These are phyloP conservation scores for Melampsora larici-populina DNA, from an alignment of 1,284 basidiomycete genomes.

Conservation along the genomic window DNA sequence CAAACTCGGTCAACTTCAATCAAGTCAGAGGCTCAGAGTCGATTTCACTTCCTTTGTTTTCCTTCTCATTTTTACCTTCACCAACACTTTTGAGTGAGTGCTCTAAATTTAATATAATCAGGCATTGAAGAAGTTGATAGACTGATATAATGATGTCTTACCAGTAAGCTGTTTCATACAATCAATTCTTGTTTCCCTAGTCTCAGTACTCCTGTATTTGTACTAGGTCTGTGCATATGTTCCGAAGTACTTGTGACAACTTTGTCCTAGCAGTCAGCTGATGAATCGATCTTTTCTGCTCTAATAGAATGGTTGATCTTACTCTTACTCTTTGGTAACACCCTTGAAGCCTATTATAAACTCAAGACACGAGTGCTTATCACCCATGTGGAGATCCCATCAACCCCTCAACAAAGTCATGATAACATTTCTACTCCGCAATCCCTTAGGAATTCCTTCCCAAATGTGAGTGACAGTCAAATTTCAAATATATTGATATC, in stretches of 20 bases:
- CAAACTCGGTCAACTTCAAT: constrained; percentile 8
- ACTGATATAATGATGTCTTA: no score
- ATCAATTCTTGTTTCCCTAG: no score
- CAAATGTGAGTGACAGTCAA: neutral
- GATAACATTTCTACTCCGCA: neutral
- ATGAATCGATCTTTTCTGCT: neutral
- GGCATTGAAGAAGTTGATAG: no score
- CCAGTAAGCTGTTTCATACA: no score
- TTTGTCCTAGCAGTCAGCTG: no score
- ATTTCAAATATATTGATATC: neutral
- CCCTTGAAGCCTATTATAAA: constrained; percentile 15
- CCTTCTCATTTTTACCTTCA: constrained; percentile 28
- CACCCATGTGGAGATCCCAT: constrained; percentile 32
- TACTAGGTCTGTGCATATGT: no score
- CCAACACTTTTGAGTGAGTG: constrained; percentile 12
- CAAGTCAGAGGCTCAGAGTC: constrained; percentile 24
- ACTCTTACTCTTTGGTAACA: constrained; percentile 1
- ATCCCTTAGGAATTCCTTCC: neutral
- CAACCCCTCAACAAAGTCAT: constrained; percentile 26
- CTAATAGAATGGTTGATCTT: constrained; percentile 17
- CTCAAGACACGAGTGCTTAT: constrained; percentile 9
- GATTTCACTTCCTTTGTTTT: constrained; percentile 24
- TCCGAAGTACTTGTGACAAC: no score
- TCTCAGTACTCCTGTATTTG: no score
- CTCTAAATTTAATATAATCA: neutral